A percentile compares a stretch with the other conserved stretches of the same genome.
Evolutionary conservation across 257 asterid species (phyloP).

Genomic region (Solanum pennellii): DNA sequence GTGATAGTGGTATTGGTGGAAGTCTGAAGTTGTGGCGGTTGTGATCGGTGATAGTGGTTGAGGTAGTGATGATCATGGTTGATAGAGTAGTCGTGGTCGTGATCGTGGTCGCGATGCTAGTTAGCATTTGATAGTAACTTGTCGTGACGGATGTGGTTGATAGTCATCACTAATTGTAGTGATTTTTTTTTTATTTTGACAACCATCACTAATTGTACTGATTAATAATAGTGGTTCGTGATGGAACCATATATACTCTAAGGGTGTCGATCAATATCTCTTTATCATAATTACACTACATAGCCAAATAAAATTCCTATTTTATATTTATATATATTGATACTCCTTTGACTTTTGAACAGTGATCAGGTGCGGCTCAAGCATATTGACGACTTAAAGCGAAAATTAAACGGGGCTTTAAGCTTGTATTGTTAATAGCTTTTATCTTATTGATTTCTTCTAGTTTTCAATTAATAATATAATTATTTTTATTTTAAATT

Average conservation of each 20-base stretch:
- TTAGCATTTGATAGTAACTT: not conserved
- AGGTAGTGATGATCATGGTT: not conserved
- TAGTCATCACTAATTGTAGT: not conserved
- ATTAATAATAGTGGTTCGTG: not conserved
- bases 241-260: no score
- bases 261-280: no score
- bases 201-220: not conserved
- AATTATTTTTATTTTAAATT: no score
- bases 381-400: rapidly evolving
- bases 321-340: no score
- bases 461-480: no score
- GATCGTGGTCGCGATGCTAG: not conserved
- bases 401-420: no score
- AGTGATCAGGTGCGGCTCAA: not conserved
- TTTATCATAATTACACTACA: no score
- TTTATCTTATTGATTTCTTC: no score
- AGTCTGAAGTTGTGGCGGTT: not conserved
- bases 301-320: no score
- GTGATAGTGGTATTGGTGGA: not conserved
- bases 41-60: not conserved
- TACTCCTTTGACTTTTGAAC: no score
- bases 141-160: not conserved
- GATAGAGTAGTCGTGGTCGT: not conserved
- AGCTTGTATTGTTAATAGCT: no score
- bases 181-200: no score